Evolutionary conservation across 306 rosid genomes (phyloP).

Genomic region (Citrullus mucosospermus): DNA sequence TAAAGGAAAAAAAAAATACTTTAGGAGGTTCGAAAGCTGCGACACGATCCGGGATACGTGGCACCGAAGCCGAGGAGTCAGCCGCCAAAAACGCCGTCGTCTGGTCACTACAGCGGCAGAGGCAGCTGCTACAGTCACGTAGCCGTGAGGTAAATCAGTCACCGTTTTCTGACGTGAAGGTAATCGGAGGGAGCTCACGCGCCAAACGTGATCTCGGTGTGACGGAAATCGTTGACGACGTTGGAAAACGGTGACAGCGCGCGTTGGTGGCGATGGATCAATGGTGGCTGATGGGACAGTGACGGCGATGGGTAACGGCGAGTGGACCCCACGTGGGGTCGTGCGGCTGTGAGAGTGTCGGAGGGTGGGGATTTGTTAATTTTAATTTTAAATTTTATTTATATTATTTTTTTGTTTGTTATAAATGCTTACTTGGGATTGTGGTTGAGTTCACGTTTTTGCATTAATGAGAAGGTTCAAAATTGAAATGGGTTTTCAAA

Average conservation of each 20-base stretch:
- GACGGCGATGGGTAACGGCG: constrained; percentile 21
- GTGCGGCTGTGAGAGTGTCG: background rate
- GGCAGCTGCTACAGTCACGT: background rate
- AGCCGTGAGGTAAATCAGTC: background rate
- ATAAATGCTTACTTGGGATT: background rate
- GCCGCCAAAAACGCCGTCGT: constrained; percentile 25
- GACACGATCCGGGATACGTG: constrained; percentile 50
- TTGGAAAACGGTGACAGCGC: background rate
- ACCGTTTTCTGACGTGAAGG: too few species aligned
- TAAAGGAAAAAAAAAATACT: background rate
- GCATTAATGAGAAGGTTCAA: constrained; percentile 28
- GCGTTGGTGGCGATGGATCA: background rate
- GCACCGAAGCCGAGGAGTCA: constrained; percentile 15
- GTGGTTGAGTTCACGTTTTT: constrained; percentile 16
- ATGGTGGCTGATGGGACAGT: background rate
- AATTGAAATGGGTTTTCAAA: background rate
- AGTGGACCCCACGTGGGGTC: constrained; percentile 1
- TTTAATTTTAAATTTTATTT: background rate
- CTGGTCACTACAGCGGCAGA: background rate
- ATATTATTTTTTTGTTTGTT: background rate
- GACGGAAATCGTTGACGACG: background rate
- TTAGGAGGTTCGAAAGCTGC: constrained; percentile 29
- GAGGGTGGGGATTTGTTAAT: background rate
- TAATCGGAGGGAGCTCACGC: background rate
- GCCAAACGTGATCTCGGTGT: background rate